These are phyloP conservation scores for Croton setiger DNA, from an alignment of 441 rosid genomes.

Conservation along the genomic window DNA sequence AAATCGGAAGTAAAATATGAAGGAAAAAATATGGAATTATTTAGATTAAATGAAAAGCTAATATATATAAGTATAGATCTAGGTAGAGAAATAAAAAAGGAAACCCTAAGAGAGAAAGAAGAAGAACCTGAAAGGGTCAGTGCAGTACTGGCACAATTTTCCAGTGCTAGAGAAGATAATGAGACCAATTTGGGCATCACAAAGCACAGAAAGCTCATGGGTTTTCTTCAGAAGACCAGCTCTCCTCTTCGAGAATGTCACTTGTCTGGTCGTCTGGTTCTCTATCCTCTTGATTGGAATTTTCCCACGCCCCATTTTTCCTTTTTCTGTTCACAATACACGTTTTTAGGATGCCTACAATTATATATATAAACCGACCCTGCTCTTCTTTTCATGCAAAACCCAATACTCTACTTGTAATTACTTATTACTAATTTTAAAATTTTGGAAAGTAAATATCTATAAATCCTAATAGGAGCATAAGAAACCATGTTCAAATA, in stretches of 20 bases:
- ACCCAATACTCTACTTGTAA: too few relatives aligned
- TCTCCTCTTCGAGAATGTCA: conserved; percentile 63
- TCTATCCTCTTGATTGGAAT: conserved; percentile 62
- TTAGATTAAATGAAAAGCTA: too few relatives aligned
- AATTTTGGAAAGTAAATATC: conserved; percentile 12
- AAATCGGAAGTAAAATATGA: too few relatives aligned
- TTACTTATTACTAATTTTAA: too few relatives aligned
- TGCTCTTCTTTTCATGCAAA: too few relatives aligned
- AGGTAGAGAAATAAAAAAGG: too few relatives aligned
- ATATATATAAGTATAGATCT: too few relatives aligned
- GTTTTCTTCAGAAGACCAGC: conserved; percentile 73
- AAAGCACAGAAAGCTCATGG: conserved; percentile 60
- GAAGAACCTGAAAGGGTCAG: conserved; percentile 49
- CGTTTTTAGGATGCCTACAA: too few relatives aligned
- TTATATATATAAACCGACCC: too few relatives aligned
- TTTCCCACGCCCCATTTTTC: conserved; percentile 67
- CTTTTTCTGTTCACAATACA: too few relatives aligned
- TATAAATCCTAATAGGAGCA: neutral
- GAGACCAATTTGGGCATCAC: conserved; percentile 74
- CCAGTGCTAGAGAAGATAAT: conserved; percentile 73
- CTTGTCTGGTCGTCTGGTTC: conserved; percentile 75
- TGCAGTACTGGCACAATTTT: conserved; percentile 56
- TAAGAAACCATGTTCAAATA: conserved; percentile 4
- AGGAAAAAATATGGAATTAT: too few relatives aligned
- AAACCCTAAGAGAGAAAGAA: too few relatives aligned